These are phyloP conservation scores for Penicillium roqueforti DNA, from an alignment of 495 filamentous ascomycete species.

Conservation along the genomic window DNA sequence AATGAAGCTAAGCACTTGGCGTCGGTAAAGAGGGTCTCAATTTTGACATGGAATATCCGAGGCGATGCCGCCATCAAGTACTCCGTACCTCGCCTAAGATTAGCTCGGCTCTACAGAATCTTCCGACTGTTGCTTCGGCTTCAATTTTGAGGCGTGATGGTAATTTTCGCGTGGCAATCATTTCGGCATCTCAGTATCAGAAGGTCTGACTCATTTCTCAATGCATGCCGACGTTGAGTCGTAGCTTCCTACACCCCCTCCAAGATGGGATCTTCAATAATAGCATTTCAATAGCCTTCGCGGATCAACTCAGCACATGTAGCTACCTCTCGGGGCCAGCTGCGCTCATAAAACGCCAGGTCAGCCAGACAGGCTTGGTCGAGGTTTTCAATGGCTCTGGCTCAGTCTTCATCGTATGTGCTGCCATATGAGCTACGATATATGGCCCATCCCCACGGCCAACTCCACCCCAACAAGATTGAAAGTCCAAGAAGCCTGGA, in stretches of 20 bases:
- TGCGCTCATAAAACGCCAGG: too few relatives aligned
- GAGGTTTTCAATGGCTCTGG: slow-evolving; percentile 1
- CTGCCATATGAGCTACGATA: not conserved
- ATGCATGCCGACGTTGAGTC: not conserved
- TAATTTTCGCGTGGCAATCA: too few relatives aligned
- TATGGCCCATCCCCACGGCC: not conserved
- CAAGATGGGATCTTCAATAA: not conserved
- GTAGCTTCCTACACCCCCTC: not conserved
- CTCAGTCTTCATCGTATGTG: not conserved
- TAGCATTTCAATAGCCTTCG: not conserved
- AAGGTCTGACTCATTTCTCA: too few relatives aligned
- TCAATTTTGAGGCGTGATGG: too few relatives aligned
- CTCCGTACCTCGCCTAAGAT: too few relatives aligned
- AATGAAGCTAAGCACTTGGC: too few relatives aligned
- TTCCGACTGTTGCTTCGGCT: too few relatives aligned
- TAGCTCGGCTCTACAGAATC: too few relatives aligned
- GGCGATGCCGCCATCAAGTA: too few relatives aligned
- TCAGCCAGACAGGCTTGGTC: not conserved
- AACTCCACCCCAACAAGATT: not conserved
- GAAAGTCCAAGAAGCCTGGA: not conserved
- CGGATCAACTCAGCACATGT: not conserved
- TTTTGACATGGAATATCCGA: too few relatives aligned
- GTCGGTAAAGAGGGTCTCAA: too few relatives aligned
- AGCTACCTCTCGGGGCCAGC: not conserved
- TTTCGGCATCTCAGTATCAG: too few relatives aligned